These are phyloP conservation scores for Hanseniaspora nectarophila DNA, from an alignment of 805 yeast genomes.

Conservation along the genomic window DNA sequence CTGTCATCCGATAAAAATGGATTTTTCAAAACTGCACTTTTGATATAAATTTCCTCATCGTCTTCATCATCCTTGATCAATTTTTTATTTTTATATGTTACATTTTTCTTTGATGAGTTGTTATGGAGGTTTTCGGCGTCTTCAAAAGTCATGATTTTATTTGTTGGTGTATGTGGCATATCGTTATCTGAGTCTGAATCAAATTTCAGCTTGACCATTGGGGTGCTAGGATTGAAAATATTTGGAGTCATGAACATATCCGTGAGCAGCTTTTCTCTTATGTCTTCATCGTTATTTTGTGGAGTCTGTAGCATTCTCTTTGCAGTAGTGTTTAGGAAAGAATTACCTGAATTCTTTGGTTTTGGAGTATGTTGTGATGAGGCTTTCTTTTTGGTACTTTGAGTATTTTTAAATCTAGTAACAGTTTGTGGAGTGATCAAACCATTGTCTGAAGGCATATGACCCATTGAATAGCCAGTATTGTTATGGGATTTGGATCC, in stretches of 20 bases:
- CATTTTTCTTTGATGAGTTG: slow-evolving; percentile 16
- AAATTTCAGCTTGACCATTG: slow-evolving; percentile 16
- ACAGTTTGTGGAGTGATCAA: slow-evolving; percentile 13
- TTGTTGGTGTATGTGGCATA: slow-evolving; percentile 30
- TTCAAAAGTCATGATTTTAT: slow-evolving; percentile 27
- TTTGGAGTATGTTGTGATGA: slow-evolving; percentile 2
- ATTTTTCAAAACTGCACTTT: slow-evolving; percentile 16
- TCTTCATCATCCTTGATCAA: slow-evolving; percentile 17
- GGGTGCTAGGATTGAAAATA: slow-evolving; percentile 20
- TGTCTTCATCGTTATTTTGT: slow-evolving; percentile 13
- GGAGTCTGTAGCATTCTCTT: slow-evolving; percentile 3
- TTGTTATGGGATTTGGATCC: neutral
- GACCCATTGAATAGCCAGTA: neutral
- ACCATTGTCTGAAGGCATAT: neutral
- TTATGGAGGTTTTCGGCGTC: slow-evolving; percentile 29
- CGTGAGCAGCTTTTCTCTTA: slow-evolving; percentile 5
- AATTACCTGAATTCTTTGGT: neutral
- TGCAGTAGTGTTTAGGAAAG: neutral
- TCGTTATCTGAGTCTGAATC: slow-evolving; percentile 18
- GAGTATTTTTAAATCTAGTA: slow-evolving; percentile 7
- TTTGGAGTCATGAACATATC: slow-evolving; percentile 17
- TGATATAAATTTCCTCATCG: slow-evolving; percentile 17
- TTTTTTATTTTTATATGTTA: slow-evolving; percentile 2
- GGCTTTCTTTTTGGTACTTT: neutral
- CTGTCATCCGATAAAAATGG: slow-evolving; percentile 20